Evolutionary conservation across 306 rosid genomes (phyloP).

Genomic region (Pueraria montana): DNA sequence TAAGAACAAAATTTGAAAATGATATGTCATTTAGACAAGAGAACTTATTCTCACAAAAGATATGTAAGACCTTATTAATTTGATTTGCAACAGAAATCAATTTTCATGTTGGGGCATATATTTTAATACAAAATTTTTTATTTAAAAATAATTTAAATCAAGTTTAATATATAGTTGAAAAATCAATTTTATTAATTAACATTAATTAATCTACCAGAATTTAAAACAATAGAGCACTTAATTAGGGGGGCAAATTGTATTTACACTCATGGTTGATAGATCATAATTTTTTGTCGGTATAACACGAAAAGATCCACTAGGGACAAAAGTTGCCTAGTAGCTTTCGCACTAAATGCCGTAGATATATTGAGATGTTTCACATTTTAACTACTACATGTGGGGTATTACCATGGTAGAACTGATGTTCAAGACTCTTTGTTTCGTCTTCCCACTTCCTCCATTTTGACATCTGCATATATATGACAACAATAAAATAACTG

Average conservation of each 20-base stretch:
- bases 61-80: not conserved
- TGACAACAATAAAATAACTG: not conserved
- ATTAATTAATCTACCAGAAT: not conserved
- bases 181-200: not conserved
- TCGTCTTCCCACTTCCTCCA: constrained; percentile 83
- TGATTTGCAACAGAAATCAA: not conserved
- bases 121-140: not conserved
- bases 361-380: not conserved
- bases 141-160: not conserved
- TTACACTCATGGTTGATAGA: not conserved
- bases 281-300: not conserved
- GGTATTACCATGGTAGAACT: constrained; percentile 55
- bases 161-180: not conserved
- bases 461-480: constrained; percentile 64
- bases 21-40: not conserved
- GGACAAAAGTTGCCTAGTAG: not conserved
- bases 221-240: not conserved
- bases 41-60: not conserved
- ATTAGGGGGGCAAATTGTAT: too few species aligned
- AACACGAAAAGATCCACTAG: not conserved
- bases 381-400: not conserved
- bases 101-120: not conserved
- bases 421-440: constrained; percentile 61
- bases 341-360: not conserved
- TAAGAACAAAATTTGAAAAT: not conserved